Evolutionary conservation across 2,329 filamentous ascomycete genomes (phyloP).

Genomic region (Drechmeria coniospora): DNA sequence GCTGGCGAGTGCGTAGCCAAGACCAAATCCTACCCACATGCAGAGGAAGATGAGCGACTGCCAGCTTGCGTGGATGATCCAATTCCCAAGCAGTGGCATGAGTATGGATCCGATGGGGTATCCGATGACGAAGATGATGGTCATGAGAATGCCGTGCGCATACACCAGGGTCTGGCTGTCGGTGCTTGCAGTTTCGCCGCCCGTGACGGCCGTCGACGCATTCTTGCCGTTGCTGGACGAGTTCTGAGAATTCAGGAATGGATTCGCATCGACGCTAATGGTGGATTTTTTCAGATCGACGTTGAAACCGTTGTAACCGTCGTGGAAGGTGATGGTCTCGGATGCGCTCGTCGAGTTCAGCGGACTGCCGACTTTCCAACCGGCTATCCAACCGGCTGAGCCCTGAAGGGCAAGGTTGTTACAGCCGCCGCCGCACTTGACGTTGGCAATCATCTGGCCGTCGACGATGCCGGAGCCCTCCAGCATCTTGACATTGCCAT

Average conservation of each 20-base stretch:
- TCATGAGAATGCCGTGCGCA: constrained; percentile 46
- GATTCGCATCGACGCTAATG: constrained; percentile 33
- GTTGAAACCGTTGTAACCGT: constrained; percentile 24
- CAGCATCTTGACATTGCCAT: constrained; percentile 34
- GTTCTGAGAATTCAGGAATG: constrained; percentile 22
- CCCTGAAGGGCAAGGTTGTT: constrained; percentile 27
- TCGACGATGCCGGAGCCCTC: constrained; percentile 39
- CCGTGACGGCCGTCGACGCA: constrained; percentile 1
- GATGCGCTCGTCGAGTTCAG: constrained; percentile 26
- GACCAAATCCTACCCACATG: constrained; percentile 45
- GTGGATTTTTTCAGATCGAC: constrained; percentile 34
- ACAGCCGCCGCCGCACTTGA: constrained; percentile 40
- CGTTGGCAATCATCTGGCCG: constrained; percentile 43
- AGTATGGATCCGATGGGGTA: constrained; percentile 45
- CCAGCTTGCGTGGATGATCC: constrained; percentile 40
- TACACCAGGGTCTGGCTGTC: constrained; percentile 16
- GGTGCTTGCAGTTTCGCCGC: constrained; percentile 5
- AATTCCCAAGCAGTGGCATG: constrained; percentile 43
- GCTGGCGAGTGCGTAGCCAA: constrained; percentile 35
- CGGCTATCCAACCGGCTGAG: constrained; percentile 34
- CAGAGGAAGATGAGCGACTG: constrained; percentile 37
- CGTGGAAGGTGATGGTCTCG: constrained; percentile 30
- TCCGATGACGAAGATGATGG: constrained; percentile 38
- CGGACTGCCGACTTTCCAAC: constrained; percentile 32
- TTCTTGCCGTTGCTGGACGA: neutral